These are phyloP conservation scores for Ceriops decandra DNA, from an alignment of 345 rosid species.

Conservation along the genomic window DNA sequence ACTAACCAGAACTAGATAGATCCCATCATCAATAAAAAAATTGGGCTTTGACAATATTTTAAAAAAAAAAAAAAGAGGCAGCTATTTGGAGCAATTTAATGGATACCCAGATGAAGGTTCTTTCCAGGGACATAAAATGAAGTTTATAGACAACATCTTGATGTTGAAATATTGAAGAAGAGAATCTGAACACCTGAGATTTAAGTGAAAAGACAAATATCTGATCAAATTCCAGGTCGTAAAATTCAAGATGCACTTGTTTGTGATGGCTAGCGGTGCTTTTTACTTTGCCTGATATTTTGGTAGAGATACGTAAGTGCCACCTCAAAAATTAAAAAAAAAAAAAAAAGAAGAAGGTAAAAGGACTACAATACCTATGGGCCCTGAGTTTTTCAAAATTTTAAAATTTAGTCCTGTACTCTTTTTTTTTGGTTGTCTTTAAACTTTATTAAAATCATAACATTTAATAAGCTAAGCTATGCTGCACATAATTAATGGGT, in stretches of 20 bases:
- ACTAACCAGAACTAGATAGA: constrained; percentile 4
- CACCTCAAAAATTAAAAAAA: no score
- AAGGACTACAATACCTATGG: no score
- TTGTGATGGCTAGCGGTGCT: no score
- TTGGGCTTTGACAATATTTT: background rate
- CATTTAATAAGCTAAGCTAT: no score
- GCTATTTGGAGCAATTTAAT: constrained; percentile 18
- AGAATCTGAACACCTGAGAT: constrained; percentile 2
- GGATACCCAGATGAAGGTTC: constrained; percentile 34
- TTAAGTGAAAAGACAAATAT: background rate
- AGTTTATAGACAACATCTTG: constrained; percentile 14
- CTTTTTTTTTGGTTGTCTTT: no score
- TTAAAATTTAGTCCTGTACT: no score
- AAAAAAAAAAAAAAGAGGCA: constrained; percentile 3
- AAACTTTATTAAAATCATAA: no score
- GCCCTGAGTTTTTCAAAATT: no score
- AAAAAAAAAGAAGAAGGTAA: no score
- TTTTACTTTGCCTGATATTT: no score
- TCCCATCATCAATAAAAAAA: constrained; percentile 5
- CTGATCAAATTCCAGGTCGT: background rate
- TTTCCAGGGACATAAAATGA: constrained; percentile 14
- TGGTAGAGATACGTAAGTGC: no score
- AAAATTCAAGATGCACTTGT: background rate
- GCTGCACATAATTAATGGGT: no score
- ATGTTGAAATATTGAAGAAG: background rate